Percentiles rank a stretch among this genome's conserved stretches.
These are phyloP conservation scores for Melampsora occidentalis DNA, from an alignment of 1,284 basidiomycete species.

Conservation along the genomic window DNA sequence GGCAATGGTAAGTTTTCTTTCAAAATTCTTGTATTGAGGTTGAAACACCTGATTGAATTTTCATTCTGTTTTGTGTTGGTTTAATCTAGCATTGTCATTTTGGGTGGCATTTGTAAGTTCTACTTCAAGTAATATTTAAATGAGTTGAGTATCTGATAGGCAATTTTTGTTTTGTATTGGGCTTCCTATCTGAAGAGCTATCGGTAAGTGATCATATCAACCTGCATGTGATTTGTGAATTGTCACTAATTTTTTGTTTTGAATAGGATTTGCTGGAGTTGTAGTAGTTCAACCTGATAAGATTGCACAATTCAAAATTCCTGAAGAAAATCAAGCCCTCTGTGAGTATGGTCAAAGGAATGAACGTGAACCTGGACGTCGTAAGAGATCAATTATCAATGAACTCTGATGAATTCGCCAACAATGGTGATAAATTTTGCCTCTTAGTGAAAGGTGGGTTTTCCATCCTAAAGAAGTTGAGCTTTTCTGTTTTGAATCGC, in stretches of 20 bases:
- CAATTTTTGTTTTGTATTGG: background rate
- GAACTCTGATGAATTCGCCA: too few species aligned
- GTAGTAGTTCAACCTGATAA: constrained; percentile 15
- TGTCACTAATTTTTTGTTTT: background rate
- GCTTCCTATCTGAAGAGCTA: background rate
- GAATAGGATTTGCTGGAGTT: constrained; percentile 16
- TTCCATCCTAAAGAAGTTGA: too few species aligned
- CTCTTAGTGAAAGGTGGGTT: too few species aligned
- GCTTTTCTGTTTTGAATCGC: too few species aligned
- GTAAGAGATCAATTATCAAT: too few species aligned
- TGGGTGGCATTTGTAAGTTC: constrained; percentile 17
- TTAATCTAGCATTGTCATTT: constrained; percentile 22
- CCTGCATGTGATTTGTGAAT: background rate
- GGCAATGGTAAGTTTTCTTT: constrained; percentile 2
- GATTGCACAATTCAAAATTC: constrained; percentile 5
- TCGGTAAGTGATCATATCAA: background rate
- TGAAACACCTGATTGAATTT: background rate
- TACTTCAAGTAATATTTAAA: background rate
- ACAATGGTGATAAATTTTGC: too few species aligned
- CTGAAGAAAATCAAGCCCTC: background rate
- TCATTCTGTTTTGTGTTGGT: background rate
- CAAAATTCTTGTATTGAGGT: background rate
- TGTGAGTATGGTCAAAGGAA: background rate
- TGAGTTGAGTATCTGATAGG: background rate
- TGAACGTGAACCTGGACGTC: too few species aligned